These are phyloP conservation scores for Fusarium heterosporum DNA, from an alignment of 2,329 filamentous ascomycete species.

Conservation along the genomic window DNA sequence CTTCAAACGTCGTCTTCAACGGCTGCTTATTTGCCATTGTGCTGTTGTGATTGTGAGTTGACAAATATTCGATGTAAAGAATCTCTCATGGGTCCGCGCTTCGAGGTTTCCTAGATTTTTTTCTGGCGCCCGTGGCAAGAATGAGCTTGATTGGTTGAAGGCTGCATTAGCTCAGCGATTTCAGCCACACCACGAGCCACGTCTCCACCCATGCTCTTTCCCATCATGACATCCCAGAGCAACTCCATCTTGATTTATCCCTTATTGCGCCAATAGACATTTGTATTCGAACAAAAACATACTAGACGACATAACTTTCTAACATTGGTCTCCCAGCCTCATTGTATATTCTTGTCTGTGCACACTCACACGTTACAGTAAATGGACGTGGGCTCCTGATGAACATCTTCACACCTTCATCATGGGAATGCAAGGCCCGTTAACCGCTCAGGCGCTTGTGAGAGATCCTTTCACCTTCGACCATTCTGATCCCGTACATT, in stretches of 20 bases:
- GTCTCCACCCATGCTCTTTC: constrained; percentile 2
- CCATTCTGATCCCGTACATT: neutral
- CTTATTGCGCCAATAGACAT: neutral
- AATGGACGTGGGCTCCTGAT: constrained; percentile 9
- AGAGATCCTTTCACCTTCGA: constrained; percentile 35
- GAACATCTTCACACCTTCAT: constrained; percentile 28
- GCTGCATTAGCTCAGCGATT: constrained; percentile 14
- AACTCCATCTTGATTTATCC: constrained; percentile 1
- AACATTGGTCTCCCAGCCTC: neutral
- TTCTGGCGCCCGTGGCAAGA: constrained; percentile 24
- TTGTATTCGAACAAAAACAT: neutral
- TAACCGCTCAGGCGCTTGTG: constrained; percentile 69
- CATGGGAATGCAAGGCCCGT: constrained; percentile 67
- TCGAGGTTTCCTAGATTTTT: constrained; percentile 41
- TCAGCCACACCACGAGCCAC: constrained; percentile 23
- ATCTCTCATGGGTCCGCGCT: constrained; percentile 37
- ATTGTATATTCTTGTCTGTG: neutral
- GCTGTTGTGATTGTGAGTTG: constrained; percentile 26
- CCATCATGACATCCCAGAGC: constrained; percentile 31
- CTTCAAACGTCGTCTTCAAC: constrained; percentile 90
- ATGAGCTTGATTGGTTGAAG: constrained; percentile 25
- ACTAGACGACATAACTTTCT: neutral
- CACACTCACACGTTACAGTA: neutral
- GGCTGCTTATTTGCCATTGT: constrained; percentile 70
- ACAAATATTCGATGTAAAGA: constrained; percentile 37